Base-by-base conservation (phyloP, 208 protist genomes). In the Acanthamoeba quina region DNA sequence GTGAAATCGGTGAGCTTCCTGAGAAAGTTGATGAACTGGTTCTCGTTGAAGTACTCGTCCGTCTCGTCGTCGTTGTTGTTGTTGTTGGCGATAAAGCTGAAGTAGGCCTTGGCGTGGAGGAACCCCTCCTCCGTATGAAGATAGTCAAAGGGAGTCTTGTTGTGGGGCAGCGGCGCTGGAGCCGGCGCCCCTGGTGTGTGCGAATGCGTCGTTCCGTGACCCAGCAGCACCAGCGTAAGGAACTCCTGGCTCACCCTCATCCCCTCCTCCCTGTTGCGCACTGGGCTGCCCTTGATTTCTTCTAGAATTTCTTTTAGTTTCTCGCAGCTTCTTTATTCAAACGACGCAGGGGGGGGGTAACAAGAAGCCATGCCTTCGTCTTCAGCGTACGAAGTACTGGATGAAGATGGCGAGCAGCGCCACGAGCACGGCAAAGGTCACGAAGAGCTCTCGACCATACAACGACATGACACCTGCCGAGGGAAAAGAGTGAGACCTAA, bases 1-100 rank as follows among this genome's bases (percentile, higher is more conserved):
- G 83, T 93, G 68, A 93, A 93, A 37, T 93, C 90, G 21, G 90
- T 93, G 11, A 93, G 90, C 90, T 93, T 93, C 64, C 90, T 15
- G 1, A 93, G 26, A 68, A 93, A 82, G 90, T 85, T 93, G 47
- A 93, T 83, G 52, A 93, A 93, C 68, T 93, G 90, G 90, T 93
- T 93, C 66, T 93, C 90, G 34, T 78, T 93, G 68, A 93, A 83
- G 90, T 41, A 76, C 52, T 62, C 49, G 44, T 34, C 68, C 7
- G 11, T 24, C 29, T 82, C 68, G 34, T 19, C 7, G 34, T 44
- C n/a, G n/a, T n/a, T n/a, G n/a, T n/a, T n/a, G n/a, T n/a, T 44
- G 80, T 58, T 44, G 49, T 58, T 58, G 72, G 68, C 62, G 21
- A 83, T 93, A 10, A 31, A 76, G n/a, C 11, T 31, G 56, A 93